Evolutionary conservation across 306 rosid species (phyloP), one percentile per base, ranked within the genome.

Genomic region (Sophora flavescens): DNA sequence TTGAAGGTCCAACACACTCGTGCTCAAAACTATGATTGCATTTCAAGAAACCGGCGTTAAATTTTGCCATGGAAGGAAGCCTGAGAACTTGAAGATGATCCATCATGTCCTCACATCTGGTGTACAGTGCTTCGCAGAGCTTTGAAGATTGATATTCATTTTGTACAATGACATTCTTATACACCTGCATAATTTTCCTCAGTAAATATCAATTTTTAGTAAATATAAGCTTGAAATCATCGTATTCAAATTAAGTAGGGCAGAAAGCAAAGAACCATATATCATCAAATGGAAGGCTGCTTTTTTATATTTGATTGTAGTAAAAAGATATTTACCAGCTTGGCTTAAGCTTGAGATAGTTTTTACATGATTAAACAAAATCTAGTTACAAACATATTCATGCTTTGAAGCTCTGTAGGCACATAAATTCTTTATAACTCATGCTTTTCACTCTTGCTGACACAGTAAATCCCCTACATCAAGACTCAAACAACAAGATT

Each of bases 41-140:
- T 32, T 88, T 86, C 68, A 84, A 79, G 78, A 90, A 86, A 80
- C 97, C 96, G 65, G 91, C 97, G 62, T 88, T 86, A 59, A 90
- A 92, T 68, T 92, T 92, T 36, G 96, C 92, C 96, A 92, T 90
- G 47, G 93, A 87, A 45, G 97, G 97, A 72, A 92, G 97, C 78
- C 90, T 83, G 68, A 92, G 93, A 81, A 80, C 89, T 86, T 92
- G 97, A 66, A 92, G 97, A 22, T 83, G 88, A 74, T 92, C 96
- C 97, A 92, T 92, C 75, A 79, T 74, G 72, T 92, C 97, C 84
- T 92, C 97, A 4, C 97, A 92, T 47, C 58, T 83, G 14, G 84
- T 90, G 78, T 88, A 92, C 78, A 90, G 78, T 72, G 81, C 81
- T 81, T 92, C 97, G 3, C 97, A 92, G 36, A 88, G 88, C 88